Evolutionary conservation across 1,139 yeast genomes (phyloP).

Genomic region (Blastobotrys ciferrii): DNA sequence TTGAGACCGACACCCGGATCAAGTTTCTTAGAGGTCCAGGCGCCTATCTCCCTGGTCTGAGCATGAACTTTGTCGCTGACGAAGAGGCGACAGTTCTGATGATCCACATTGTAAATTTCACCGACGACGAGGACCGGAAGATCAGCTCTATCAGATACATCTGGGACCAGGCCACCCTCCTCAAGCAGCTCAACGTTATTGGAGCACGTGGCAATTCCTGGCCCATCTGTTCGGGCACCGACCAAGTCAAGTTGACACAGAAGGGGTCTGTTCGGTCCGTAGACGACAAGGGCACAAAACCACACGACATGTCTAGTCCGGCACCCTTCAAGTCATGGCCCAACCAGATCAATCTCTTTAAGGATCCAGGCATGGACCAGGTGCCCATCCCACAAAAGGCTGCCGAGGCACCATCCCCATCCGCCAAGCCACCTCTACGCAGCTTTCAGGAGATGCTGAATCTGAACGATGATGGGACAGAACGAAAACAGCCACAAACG

Average conservation of each 20-base stretch:
- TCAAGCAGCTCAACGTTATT: conserved; percentile 33
- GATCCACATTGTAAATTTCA: conserved; percentile 28
- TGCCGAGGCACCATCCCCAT: conserved; percentile 24
- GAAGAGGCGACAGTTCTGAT: conserved; percentile 28
- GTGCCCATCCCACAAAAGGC: conserved; percentile 26
- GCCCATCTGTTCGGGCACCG: conserved; percentile 31
- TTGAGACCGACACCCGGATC: conserved; percentile 28
- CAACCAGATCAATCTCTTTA: conserved; percentile 19
- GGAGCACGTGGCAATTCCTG: conserved; percentile 33
- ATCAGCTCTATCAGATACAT: conserved; percentile 26
- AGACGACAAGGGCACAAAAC: conserved; percentile 10
- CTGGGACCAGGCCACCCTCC: conserved; percentile 36
- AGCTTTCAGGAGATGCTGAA: conserved; percentile 22
- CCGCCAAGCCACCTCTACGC: conserved; percentile 25
- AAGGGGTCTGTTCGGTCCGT: conserved; percentile 14
- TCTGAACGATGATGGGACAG: conserved; percentile 4
- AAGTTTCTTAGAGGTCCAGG: conserved; percentile 33
- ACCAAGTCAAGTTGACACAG: conserved; percentile 19
- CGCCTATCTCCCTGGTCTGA: conserved; percentile 30
- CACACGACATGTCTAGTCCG: conserved; percentile 7
- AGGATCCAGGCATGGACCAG: conserved; percentile 21
- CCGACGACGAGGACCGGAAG: conserved; percentile 13
- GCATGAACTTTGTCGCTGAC: conserved; percentile 31
- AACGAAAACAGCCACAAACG: conserved; percentile 9
- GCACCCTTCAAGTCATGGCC: conserved; percentile 22